phyloP scores from a whole-genome alignment of 805 yeast species.

The Lachancea waltii region DNA sequence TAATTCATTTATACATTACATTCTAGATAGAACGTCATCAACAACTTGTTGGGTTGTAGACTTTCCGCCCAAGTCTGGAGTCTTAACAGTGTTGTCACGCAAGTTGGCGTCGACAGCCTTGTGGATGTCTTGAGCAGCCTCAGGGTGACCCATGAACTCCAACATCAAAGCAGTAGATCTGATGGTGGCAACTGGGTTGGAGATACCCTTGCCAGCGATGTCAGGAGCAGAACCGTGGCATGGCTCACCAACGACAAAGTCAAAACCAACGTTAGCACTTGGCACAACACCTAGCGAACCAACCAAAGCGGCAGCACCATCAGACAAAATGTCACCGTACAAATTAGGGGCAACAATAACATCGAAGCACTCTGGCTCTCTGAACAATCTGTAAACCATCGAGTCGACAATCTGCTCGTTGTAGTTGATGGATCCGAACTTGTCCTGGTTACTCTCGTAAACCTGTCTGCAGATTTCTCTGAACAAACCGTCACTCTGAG shows the following conservation, averaged over 20 bases:
- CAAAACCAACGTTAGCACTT: conserved; percentile 94
- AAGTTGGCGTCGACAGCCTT: conserved; percentile 92
- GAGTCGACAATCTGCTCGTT: conserved; percentile 98
- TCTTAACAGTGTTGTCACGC: conserved; percentile 62
- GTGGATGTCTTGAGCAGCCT: conserved; percentile 88
- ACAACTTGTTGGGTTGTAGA: conserved; percentile 82
- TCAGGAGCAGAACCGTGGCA: conserved; percentile 99
- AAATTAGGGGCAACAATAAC: conserved; percentile 98
- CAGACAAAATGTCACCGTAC: conserved; percentile 94
- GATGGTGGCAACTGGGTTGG: conserved; percentile 97
- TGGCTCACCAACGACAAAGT: conserved; percentile 97
- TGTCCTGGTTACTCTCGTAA: conserved; percentile 46
- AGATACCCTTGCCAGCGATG: conserved; percentile 89
- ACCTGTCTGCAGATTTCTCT: conserved; percentile 63
- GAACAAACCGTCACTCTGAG: conserved; percentile 91
- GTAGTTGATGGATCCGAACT: conserved; percentile 55
- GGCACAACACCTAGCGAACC: conserved; percentile 98
- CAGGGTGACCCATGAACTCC: conserved; percentile 88
- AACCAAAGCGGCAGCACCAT: conserved; percentile 97
- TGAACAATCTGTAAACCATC: conserved; percentile 97
- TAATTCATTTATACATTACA: conserved; percentile 9
- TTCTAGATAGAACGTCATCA: conserved; percentile 60
- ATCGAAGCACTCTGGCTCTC: conserved; percentile 96
- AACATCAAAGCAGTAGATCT: conserved; percentile 96
- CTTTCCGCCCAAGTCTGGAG: conserved; percentile 94